Conservation (phyloP, 2,329 filamentous ascomycete genomes). For the Penicillium glabrum region DNA sequence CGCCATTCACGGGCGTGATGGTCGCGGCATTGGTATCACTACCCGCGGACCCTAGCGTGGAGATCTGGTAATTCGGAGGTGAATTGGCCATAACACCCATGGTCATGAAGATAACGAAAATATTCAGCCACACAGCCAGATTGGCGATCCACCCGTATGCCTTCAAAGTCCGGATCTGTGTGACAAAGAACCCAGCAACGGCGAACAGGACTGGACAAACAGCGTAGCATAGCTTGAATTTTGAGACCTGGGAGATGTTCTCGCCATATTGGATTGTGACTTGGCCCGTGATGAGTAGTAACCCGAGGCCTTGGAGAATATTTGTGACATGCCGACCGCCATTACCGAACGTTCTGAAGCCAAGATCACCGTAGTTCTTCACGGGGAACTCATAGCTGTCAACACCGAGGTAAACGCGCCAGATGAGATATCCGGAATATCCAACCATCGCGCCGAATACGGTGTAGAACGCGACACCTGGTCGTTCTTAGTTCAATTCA, state of each 20-base stretch:
- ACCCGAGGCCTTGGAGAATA: conserved; percentile 40
- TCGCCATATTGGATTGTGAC: conserved; percentile 57
- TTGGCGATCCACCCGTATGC: conserved; percentile 58
- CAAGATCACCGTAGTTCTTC: conserved; percentile 43
- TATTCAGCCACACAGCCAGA: conserved; percentile 56
- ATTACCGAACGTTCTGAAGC: conserved; percentile 39
- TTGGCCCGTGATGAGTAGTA: conserved; percentile 53
- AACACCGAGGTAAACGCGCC: conserved; percentile 42
- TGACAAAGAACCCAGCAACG: conserved; percentile 52
- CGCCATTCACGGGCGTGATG: conserved; percentile 29
- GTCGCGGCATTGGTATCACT: conserved; percentile 20
- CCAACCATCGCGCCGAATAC: conserved; percentile 28
- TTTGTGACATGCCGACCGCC: conserved; percentile 40
- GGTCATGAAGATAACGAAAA: conserved; percentile 56
- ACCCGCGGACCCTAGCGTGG: conserved; percentile 28
- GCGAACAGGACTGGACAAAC: conserved; percentile 54
- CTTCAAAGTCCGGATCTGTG: conserved; percentile 58
- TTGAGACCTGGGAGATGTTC: conserved; percentile 54
- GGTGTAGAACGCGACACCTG: conserved; percentile 24
- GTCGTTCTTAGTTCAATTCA: background rate
- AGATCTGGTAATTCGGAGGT: conserved; percentile 49
- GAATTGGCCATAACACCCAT: conserved; percentile 55
- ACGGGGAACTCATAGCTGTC: conserved; percentile 44
- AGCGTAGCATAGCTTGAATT: conserved; percentile 53
- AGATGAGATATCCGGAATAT: conserved; percentile 40